Evolutionary conservation across 2,329 filamentous ascomycete genomes (phyloP), one percentile per base, ranked within the genome.

Genomic region (Aspergillus uvarum): DNA sequence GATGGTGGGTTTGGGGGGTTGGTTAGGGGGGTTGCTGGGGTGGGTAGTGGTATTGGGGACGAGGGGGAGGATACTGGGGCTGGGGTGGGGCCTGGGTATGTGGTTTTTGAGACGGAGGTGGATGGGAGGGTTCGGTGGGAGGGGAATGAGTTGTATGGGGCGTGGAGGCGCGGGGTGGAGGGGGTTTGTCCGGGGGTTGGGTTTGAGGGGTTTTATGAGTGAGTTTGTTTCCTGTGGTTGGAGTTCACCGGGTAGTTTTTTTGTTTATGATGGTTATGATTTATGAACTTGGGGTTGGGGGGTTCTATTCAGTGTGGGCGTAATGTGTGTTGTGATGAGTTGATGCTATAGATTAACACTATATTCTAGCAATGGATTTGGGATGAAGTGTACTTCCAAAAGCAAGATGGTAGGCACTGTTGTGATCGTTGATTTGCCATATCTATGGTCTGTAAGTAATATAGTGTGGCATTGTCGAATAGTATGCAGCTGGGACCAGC

Each of bases 81-180:
- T 7, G 38, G 16, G 14, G 38, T 19, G 3, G 3, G 14, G 38
- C 16, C 38, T 10, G 76, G 70, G 2, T 79, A 79, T 67, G 74
- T 79, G 4, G 76, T 73, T 58, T 79, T 79, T 59, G 73, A 77
- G 24, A 70, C 68, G 58, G 73, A 77, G 52, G 73, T 76, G 52
- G 69, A 77, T 31, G 70, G 72, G 1, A 68, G 63, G 38, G 70
- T 71, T 14, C 68, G 66, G 54, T 75, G 73, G 70, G 64, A 66
- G 14, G 61, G 64, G 16, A 78, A 76, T 58, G 66, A 70, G 29
- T 63, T 74, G 47, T 78, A 75, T 64, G 71, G 72, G 3, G 59
- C 70, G 26, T 79, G 77, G 77, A 70, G 74, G 58, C 65, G 71
- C 19, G 68, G 74, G 54, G 66, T 75, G 56, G 60, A 68, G 58